Percentiles rank a stretch among this genome's conserved stretches.
Conservation (phyloP, 1,284 basidiomycete genomes). For the Ganoderma resinaceum region DNA sequence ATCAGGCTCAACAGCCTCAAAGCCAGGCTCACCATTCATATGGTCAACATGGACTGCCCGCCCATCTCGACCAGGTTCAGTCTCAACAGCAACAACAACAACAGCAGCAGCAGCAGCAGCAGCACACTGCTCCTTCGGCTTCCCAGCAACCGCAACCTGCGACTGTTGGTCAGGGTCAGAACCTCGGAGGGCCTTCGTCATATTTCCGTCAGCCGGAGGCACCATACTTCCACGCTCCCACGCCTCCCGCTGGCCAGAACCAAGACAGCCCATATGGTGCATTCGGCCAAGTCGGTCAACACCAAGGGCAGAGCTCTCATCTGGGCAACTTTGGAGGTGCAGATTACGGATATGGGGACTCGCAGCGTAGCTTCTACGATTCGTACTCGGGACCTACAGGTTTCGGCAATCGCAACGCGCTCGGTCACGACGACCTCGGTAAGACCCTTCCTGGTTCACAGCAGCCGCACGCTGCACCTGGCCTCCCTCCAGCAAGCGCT, state of each 20-base stretch:
- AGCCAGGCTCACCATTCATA: slow-evolving; percentile 58
- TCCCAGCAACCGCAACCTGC: slow-evolving; percentile 45
- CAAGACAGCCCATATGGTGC: slow-evolving; percentile 72
- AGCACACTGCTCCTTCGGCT: slow-evolving; percentile 35
- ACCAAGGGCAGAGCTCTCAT: slow-evolving; percentile 61
- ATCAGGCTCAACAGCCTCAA: slow-evolving; percentile 46
- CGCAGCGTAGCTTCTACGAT: slow-evolving; percentile 77
- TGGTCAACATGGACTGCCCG: slow-evolving; percentile 65
- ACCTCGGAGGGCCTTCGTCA: slow-evolving; percentile 42
- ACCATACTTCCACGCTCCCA: slow-evolving; percentile 78
- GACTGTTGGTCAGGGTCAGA: slow-evolving; percentile 47
- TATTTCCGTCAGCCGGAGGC: slow-evolving; percentile 75
- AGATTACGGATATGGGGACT: slow-evolving; percentile 73
- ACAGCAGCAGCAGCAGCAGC: slow-evolving; percentile 44
- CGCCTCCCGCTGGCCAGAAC: slow-evolving; percentile 69
- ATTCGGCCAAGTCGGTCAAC: slow-evolving; percentile 69
- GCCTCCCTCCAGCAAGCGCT: slow-evolving; percentile 56
- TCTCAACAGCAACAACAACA: slow-evolving; percentile 43
- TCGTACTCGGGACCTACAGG: slow-evolving; percentile 62
- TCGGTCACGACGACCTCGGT: slow-evolving; percentile 68
- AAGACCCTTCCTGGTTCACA: slow-evolving; percentile 69
- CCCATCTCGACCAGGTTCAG: slow-evolving; percentile 67
- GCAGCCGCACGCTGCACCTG: slow-evolving; percentile 52
- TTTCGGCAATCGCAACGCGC: slow-evolving; percentile 66
- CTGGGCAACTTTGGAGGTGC: slow-evolving; percentile 62